These are phyloP conservation scores for Lodderomyces jiufengensis DNA, from an alignment of 1,139 yeast genomes.

Conservation along the genomic window DNA sequence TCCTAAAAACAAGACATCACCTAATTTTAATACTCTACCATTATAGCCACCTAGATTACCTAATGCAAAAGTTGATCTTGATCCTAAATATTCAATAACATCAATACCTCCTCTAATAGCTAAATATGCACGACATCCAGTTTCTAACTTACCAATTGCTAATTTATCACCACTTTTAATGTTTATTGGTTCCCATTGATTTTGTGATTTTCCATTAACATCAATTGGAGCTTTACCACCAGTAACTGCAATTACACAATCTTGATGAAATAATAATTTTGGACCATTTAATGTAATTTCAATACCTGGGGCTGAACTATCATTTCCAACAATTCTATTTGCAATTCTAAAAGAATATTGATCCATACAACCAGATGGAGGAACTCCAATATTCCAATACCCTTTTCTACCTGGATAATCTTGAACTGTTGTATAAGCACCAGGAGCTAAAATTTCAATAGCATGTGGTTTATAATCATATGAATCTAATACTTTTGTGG, in stretches of 20 bases:
- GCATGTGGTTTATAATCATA: slow-evolving; percentile 79
- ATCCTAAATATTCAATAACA: slow-evolving; percentile 89
- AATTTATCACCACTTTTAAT: slow-evolving; percentile 74
- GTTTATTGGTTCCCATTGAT: slow-evolving; percentile 64
- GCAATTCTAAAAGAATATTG: slow-evolving; percentile 85
- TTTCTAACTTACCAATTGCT: slow-evolving; percentile 70
- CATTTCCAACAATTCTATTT: slow-evolving; percentile 86
- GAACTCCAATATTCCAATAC: slow-evolving; percentile 90
- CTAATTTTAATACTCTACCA: slow-evolving; percentile 86
- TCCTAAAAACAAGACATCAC: slow-evolving; percentile 86
- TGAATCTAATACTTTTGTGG: slow-evolving; percentile 84
- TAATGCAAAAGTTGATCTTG: slow-evolving; percentile 93
- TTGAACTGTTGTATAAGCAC: slow-evolving; percentile 93
- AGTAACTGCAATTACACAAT: slow-evolving; percentile 71
- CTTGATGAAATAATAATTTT: slow-evolving; percentile 75
- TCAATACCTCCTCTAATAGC: slow-evolving; percentile 93
- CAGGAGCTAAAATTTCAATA: slow-evolving; percentile 79
- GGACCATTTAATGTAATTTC: slow-evolving; percentile 91
- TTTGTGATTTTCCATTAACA: slow-evolving; percentile 55
- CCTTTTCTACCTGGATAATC: slow-evolving; percentile 93
- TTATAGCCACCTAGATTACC: slow-evolving; percentile 94
- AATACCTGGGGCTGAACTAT: slow-evolving; percentile 76
- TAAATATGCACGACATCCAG: slow-evolving; percentile 87
- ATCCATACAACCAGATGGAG: slow-evolving; percentile 99
- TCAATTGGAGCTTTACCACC: slow-evolving; percentile 76